Conservation (phyloP, 176 grass and related monocot genomes). For the Hyparrhenia diplandra region DNA sequence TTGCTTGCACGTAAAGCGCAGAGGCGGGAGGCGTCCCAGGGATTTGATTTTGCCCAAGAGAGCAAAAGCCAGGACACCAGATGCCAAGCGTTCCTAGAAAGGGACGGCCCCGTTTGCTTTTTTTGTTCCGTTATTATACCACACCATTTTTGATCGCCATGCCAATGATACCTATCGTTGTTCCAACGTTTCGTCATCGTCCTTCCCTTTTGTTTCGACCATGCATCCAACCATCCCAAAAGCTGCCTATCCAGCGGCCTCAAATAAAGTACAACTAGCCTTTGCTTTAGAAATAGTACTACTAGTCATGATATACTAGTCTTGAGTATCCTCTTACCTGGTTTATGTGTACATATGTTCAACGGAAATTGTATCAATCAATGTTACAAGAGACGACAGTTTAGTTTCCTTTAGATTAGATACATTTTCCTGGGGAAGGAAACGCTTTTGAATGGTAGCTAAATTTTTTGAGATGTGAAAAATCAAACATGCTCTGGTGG, state of each 20-base stretch:
- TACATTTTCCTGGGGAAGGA: not conserved
- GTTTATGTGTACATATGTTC: not conserved
- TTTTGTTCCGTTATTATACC: not conserved
- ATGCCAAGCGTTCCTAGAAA: conserved; percentile 46
- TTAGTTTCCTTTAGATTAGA: not conserved
- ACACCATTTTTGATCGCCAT: not conserved
- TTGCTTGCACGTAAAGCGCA: conserved; percentile 30
- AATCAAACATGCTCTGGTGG: too few relatives aligned
- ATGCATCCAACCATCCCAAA: not conserved
- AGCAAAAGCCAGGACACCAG: not conserved
- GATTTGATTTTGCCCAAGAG: conserved; percentile 13
- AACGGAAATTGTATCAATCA: not conserved
- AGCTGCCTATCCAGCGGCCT: not conserved
- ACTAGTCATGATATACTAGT: not conserved
- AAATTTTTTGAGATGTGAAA: not conserved
- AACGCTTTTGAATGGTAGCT: not conserved
- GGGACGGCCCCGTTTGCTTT: conserved; percentile 18
- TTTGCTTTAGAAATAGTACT: conserved; percentile 19
- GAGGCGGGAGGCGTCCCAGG: not conserved
- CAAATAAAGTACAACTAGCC: conserved; percentile 2
- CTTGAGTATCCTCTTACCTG: too few relatives aligned
- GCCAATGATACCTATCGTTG: conserved; percentile 30
- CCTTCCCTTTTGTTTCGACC: conserved; percentile 10
- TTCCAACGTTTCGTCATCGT: conserved; percentile 18
- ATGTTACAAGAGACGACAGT: not conserved